phyloP scores from a whole-genome alignment of 2,329 filamentous ascomycete species.

The Beauveria australis region DNA sequence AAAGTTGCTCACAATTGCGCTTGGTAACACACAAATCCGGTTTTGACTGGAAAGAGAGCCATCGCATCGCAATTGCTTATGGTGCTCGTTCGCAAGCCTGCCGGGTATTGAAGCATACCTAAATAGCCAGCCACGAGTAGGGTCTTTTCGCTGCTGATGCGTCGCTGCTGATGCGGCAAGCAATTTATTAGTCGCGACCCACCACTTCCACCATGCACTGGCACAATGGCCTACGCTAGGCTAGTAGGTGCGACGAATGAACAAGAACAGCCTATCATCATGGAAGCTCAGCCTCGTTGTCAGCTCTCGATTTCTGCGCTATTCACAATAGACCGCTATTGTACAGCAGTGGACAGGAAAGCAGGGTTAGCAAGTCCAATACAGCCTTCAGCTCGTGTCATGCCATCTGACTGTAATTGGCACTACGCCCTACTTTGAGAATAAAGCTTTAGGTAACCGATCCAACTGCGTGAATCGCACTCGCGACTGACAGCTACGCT shows the following conservation, averaged over 20 bases:
- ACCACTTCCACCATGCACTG: not conserved
- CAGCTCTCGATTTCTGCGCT: not conserved
- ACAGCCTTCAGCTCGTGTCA: not conserved
- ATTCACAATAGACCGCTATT: not conserved
- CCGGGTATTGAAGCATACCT: no score
- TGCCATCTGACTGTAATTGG: not conserved
- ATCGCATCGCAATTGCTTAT: no score
- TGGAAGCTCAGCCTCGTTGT: not conserved
- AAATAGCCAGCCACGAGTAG: no score
- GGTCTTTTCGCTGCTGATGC: no score
- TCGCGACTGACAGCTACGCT: not conserved
- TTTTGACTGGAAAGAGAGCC: no score
- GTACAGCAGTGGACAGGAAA: not conserved
- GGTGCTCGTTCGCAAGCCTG: no score
- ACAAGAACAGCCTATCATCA: not conserved
- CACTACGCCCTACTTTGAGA: not conserved
- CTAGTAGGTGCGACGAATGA: not conserved
- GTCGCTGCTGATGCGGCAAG: no score
- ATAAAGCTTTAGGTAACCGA: not conserved
- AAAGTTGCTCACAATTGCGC: no score
- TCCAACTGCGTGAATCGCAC: not conserved
- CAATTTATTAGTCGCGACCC: not conserved
- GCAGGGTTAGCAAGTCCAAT: not conserved
- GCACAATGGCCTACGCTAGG: not conserved
- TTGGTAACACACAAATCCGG: no score